A percentile compares a stretch with the other conserved stretches of the same genome.
Conservation (phyloP, 805 yeast species). For the Wickerhamomyces kurtzmanii region DNA sequence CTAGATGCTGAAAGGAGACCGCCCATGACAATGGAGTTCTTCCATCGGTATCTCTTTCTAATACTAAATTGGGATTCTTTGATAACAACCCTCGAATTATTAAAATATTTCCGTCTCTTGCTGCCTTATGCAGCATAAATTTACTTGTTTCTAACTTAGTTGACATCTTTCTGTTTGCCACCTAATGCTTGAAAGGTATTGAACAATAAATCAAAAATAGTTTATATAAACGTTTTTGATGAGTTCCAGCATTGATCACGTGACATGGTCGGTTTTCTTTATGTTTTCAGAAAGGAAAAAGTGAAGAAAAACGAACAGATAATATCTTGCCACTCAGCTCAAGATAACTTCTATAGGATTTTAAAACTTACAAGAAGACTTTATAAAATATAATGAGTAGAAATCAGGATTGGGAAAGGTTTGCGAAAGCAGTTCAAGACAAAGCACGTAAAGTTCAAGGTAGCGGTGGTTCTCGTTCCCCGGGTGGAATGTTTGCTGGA, state of each 20-base stretch:
- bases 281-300: background rate
- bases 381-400: constrained; percentile 14
- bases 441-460: constrained; percentile 31
- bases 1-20: constrained; percentile 46
- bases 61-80: constrained; percentile 33
- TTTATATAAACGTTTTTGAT: background rate
- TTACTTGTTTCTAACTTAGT: background rate
- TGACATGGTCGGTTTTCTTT: background rate
- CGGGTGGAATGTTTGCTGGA: constrained; percentile 52
- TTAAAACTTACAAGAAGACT: no score
- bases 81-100: constrained; percentile 39
- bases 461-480: constrained; percentile 22
- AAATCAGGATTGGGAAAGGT: constrained; percentile 38
- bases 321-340: no score
- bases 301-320: no score
- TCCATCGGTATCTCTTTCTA: constrained; percentile 55
- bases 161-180: background rate
- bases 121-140: constrained; percentile 48
- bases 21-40: constrained; percentile 91
- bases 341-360: no score
- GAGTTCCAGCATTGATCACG: background rate
- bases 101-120: constrained; percentile 46
- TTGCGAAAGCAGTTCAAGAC: constrained; percentile 39
- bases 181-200: background rate
- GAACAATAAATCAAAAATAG: background rate